Conservation (phyloP, 805 yeast species). For the Candida stauntonica region DNA sequence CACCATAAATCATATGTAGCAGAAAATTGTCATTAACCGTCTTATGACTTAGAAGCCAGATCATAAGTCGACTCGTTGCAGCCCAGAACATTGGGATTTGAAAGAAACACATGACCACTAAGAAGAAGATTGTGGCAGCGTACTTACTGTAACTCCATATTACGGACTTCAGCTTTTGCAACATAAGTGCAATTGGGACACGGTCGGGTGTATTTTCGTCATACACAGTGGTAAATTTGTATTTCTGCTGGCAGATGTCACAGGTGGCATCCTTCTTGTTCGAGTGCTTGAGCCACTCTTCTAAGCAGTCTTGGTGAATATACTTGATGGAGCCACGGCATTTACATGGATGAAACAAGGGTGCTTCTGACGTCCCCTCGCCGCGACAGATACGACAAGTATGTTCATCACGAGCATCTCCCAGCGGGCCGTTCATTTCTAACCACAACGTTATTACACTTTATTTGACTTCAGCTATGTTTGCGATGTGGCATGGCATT, state of each 20-base stretch:
- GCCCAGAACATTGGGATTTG: slow-evolving; percentile 60
- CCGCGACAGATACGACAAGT: slow-evolving; percentile 93
- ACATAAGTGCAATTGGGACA: slow-evolving; percentile 51
- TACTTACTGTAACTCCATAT: slow-evolving; percentile 15
- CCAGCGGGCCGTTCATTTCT: slow-evolving; percentile 1
- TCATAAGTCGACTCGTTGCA: slow-evolving; percentile 46
- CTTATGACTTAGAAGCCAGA: slow-evolving; percentile 52
- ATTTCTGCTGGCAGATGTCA: slow-evolving; percentile 83
- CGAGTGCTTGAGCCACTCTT: slow-evolving; percentile 73
- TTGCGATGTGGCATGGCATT: no score
- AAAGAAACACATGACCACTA: slow-evolving; percentile 38
- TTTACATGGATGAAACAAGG: slow-evolving; percentile 85
- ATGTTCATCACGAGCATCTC: slow-evolving; percentile 31
- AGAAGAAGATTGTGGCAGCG: slow-evolving; percentile 18
- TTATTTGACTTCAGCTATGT: no score
- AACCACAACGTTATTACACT: no score
- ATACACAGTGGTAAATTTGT: slow-evolving; percentile 63
- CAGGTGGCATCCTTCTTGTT: slow-evolving; percentile 55
- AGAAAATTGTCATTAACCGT: slow-evolving; percentile 36
- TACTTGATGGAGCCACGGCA: slow-evolving; percentile 92
- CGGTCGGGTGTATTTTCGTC: slow-evolving; percentile 58
- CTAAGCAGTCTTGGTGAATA: slow-evolving; percentile 87
- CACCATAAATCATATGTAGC: slow-evolving; percentile 26
- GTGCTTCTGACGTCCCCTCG: slow-evolving; percentile 74
- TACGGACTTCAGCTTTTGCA: slow-evolving; percentile 32